phyloP scores from a whole-genome alignment of 2,329 filamentous ascomycete genomes.

The Monosporascus sp. region DNA sequence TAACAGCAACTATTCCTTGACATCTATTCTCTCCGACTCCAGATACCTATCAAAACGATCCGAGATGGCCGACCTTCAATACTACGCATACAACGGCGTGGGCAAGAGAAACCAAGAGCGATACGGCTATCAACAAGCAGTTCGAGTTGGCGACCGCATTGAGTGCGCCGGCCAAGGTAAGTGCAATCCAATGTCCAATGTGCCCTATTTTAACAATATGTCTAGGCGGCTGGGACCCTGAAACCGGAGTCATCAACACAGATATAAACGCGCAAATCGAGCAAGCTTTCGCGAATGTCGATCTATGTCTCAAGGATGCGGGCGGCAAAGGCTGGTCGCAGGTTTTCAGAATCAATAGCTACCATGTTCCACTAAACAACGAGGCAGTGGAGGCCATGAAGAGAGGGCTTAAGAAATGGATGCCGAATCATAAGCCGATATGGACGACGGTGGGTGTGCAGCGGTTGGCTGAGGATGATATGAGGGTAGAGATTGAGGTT shows the following conservation, averaged over 20 bases:
- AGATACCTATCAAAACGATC: no score
- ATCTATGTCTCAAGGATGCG: constrained; percentile 41
- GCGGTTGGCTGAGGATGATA: constrained; percentile 39
- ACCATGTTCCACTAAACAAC: constrained; percentile 36
- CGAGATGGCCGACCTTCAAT: not conserved
- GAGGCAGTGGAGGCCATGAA: constrained; percentile 36
- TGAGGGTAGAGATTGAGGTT: constrained; percentile 56
- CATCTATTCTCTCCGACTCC: no score
- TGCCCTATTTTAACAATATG: not conserved
- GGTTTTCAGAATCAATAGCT: constrained; percentile 43
- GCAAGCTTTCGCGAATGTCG: constrained; percentile 51
- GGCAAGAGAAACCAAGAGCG: not conserved
- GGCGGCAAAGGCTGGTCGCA: constrained; percentile 53
- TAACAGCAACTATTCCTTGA: no score
- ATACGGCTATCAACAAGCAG: not conserved
- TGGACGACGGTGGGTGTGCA: constrained; percentile 49
- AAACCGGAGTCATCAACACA: constrained; percentile 18
- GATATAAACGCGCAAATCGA: constrained; percentile 42
- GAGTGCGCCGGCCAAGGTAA: not conserved
- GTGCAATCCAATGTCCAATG: not conserved
- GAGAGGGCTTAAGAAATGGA: constrained; percentile 41
- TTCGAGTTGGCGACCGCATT: constrained; percentile 1
- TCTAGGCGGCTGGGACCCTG: constrained; percentile 27
- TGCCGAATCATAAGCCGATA: constrained; percentile 45
- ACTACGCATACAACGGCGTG: not conserved